Base-by-base conservation (phyloP, 768 basidiomycete species). In the Leccinum aurantiacum region DNA sequence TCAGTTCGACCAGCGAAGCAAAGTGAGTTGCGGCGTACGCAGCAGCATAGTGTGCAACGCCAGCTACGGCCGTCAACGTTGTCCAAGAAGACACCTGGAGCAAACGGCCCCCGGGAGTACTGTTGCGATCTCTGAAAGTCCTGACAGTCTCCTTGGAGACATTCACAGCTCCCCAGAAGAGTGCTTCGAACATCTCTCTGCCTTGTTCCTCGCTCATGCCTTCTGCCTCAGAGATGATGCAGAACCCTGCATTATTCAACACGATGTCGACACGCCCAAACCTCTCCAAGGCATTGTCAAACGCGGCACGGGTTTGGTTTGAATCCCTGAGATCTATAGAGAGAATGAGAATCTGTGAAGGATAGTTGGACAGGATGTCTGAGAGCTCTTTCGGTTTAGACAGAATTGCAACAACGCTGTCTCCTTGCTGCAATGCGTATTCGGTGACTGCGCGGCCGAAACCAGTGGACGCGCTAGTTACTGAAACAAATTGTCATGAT, bases 231-330 rank as follows among this genome's bases (percentile, higher is more conserved):
- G 67, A 68, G 17, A 75, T 54, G 29, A 75, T 56, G 8, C 60
- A 68, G 46, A 62, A 63, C 44, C 61, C 70, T 61, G 81, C 80
- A 59, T 82, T 82, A 63, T 77, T 81, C 61, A 78, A 74, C 6
- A 82, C 80, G 53, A 81, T 67, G 54, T 82, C 82, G 15, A 81
- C 62, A 31, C 75, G 68, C 5, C 78, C 79, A 65, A 81, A 82
- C 14, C 62, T 63, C 29, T 70, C 65, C 44, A 74, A 60, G 0
- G 75, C 74, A 49, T 63, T 60, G 14, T 61, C 64, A 59, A 82
- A 82, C 0, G 73, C 78, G 6, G 63, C 63, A 9, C 38, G 61
- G 53, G 80, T 74, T 3, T 78, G 72, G 14, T 63, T 59, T 2
- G 58, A 60, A 22, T 64, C 59, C 22, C 68, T 74, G 44, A 82